Evolutionary conservation across 306 rosid genomes (phyloP), one percentile per base, ranked within the genome.

Genomic region (Prinsepia uniflora): DNA sequence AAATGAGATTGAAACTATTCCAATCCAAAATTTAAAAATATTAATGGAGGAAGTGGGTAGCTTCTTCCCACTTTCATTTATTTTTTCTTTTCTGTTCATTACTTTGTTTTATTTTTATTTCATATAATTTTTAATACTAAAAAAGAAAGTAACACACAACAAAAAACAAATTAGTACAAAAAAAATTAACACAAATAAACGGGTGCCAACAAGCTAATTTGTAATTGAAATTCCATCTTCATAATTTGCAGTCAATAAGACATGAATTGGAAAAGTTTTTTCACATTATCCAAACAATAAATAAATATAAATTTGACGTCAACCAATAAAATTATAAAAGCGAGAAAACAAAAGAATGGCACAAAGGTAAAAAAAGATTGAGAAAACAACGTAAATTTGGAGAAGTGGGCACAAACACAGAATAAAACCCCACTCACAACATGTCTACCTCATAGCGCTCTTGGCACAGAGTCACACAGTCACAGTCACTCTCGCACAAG

Each of bases 351-450:
- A 3, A 18, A 45, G 13, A 77, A 65, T 79, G 90, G 89, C 24
- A 76, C 11, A 69, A 13, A 0, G 0, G 92, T 86, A 78, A 86
- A 81, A 81, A 5, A 81, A 5, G 66, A 30, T 0, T 0, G 0
- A 3, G 49, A 54, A 81, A 55, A 30, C 39, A 71, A 15, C 34
- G 96, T 79, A 81, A 30, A 75, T 49, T 56, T 9, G 5, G 13
- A 5, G 8, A 0, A 24, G 53, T 4, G 67, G 8, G 10, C 17
- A 36, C 71, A 62, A 78, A 70, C 79, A 73, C 76, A 77, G 76
- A 76, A 76, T 62, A 82, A 83, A 86, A 61, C 70, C 72, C 77
- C 82, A 77, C 86, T 81, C 84, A 71, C 80, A 76, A 71, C 80
- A 76, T 71, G 79, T 45, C 57, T 22, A 41, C 78, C 76, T 24